These are phyloP conservation scores for Aspergillus japonicus DNA, from an alignment of 2,329 filamentous ascomycete species.

Conservation along the genomic window DNA sequence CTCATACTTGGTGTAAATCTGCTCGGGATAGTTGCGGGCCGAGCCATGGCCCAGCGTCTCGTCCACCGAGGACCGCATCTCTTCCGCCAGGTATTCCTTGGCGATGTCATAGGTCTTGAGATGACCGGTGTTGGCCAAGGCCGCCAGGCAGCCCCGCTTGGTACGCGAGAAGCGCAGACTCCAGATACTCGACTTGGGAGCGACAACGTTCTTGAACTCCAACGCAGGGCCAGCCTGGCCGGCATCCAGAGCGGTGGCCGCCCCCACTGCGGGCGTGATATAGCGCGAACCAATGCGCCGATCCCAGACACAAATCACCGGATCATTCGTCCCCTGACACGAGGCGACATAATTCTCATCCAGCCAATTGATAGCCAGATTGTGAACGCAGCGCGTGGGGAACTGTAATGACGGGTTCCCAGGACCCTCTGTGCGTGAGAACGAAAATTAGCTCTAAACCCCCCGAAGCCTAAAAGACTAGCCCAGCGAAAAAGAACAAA, in stretches of 20 bases:
- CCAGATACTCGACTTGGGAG: constrained; percentile 57
- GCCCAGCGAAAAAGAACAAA: neutral
- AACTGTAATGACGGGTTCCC: constrained; percentile 48
- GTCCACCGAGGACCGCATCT: constrained; percentile 39
- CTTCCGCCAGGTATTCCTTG: constrained; percentile 49
- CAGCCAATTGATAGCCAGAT: constrained; percentile 61
- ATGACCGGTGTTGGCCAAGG: constrained; percentile 59
- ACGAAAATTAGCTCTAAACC: constrained; percentile 8
- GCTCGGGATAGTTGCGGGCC: constrained; percentile 42
- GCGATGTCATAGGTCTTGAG: constrained; percentile 57
- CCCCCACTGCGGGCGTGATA: constrained; percentile 35
- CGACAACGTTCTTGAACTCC: constrained; percentile 57
- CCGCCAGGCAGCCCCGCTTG: constrained; percentile 57
- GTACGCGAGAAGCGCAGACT: constrained; percentile 61
- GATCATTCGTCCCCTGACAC: constrained; percentile 54
- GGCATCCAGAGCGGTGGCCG: constrained; percentile 29
- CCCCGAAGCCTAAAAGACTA: neutral
- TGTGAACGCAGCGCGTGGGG: constrained; percentile 61
- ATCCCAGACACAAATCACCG: constrained; percentile 63
- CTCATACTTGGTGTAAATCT: constrained; percentile 47
- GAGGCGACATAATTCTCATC: constrained; percentile 67
- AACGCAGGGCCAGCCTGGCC: constrained; percentile 52
- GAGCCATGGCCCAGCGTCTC: constrained; percentile 42
- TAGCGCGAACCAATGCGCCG: constrained; percentile 49
- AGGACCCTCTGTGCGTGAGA: constrained; percentile 28